Evolutionary conservation across 2,329 filamentous ascomycete species (phyloP).

Genomic region (Penicillium rolfsii): DNA sequence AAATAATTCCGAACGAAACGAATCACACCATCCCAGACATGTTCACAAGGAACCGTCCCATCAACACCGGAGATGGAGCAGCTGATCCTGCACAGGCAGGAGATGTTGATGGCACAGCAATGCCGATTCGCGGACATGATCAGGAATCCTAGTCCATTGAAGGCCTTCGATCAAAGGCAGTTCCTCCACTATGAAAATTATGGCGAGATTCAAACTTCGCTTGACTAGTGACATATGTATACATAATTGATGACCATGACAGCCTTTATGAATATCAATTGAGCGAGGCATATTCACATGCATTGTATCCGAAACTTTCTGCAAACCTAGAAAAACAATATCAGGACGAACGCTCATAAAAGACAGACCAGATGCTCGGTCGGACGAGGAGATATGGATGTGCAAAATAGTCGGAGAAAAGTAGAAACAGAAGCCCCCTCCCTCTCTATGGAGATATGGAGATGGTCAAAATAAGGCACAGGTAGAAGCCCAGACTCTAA

Average conservation of each 20-base stretch:
- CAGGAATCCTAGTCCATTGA: background rate
- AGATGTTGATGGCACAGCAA: background rate
- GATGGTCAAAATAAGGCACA: constrained; percentile 18
- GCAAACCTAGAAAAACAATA: constrained; percentile 17
- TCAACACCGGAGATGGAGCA: background rate
- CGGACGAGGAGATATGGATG: constrained; percentile 19
- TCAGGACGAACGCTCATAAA: constrained; percentile 24
- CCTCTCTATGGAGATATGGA: constrained; percentile 23
- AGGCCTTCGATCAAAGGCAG: background rate
- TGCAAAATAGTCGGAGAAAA: constrained; percentile 18
- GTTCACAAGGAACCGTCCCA: constrained; percentile 12
- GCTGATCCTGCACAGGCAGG: background rate
- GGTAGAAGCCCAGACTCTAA: constrained; percentile 27
- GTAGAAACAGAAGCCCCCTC: constrained; percentile 1
- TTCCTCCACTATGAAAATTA: background rate
- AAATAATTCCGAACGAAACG: constrained; percentile 21
- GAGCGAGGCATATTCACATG: constrained; percentile 16
- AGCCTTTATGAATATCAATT: constrained; percentile 16
- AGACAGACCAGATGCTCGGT: constrained; percentile 25
- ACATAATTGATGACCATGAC: constrained; percentile 18
- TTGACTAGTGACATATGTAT: background rate
- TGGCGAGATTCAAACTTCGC: background rate
- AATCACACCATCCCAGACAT: constrained; percentile 18
- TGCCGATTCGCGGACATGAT: constrained; percentile 14
- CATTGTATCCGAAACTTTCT: constrained; percentile 18